Conservation (phyloP, 1,284 basidiomycete genomes). For the Ustilago lituana region DNA sequence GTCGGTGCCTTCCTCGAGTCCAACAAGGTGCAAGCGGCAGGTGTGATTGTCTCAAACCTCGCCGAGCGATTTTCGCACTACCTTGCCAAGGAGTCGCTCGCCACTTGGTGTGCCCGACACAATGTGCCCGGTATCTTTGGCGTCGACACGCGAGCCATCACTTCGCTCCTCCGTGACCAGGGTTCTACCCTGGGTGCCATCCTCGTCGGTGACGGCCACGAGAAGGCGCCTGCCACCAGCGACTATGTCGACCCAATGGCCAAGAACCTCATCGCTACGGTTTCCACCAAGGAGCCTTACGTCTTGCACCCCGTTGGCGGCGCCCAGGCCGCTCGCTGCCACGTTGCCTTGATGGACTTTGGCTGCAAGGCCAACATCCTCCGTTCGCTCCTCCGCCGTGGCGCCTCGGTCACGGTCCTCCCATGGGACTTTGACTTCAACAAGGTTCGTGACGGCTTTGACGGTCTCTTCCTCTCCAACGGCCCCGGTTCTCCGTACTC, state of each 20-base stretch:
- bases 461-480: constrained; percentile 95
- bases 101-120: constrained; percentile 91
- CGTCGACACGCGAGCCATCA: constrained; percentile 96
- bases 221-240: constrained; percentile 70
- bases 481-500: constrained; percentile 93
- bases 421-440: constrained; percentile 99
- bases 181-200: constrained; percentile 95
- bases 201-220: constrained; percentile 80
- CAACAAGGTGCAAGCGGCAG: constrained; percentile 86
- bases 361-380: constrained; percentile 97
- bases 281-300: constrained; percentile 86
- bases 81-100: constrained; percentile 88
- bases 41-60: constrained; percentile 91
- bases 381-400: constrained; percentile 87
- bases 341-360: constrained; percentile 95
- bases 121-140: constrained; percentile 93
- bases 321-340: constrained; percentile 70
- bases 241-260: constrained; percentile 82
- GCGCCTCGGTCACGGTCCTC: constrained; percentile 90
- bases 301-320: constrained; percentile 86
- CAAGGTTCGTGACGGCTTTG: constrained; percentile 82
- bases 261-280: constrained; percentile 92
- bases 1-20: constrained; percentile 77
- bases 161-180: constrained; percentile 90
- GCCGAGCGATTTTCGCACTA: constrained; percentile 96